These are phyloP conservation scores for Podaxis sp. DNA, from an alignment of 768 basidiomycete genomes.

Conservation along the genomic window DNA sequence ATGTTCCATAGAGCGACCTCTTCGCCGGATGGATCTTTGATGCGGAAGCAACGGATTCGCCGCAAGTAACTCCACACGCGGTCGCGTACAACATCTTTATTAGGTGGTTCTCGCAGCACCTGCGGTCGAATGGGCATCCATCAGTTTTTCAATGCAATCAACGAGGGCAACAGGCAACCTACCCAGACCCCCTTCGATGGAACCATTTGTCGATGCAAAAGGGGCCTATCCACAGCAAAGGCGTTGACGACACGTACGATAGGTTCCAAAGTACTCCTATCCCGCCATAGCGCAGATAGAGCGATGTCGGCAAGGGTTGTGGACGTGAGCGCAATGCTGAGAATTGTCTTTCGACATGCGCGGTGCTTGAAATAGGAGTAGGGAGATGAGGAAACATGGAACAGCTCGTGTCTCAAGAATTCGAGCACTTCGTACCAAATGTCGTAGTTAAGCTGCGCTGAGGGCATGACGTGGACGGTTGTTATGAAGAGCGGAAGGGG, in stretches of 20 bases:
- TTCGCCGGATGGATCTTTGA: neutral
- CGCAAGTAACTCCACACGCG: neutral
- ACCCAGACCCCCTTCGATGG: neutral
- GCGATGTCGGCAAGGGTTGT: neutral
- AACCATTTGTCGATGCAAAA: neutral
- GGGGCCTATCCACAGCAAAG: neutral
- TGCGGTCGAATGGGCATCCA: neutral
- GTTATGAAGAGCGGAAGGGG: neutral
- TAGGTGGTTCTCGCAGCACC: neutral
- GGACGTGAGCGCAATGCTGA: neutral
- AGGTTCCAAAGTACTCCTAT: neutral
- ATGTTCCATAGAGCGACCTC: neutral
- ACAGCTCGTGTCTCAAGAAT: neutral
- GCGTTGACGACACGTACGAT: neutral
- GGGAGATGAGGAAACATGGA: too few relatives aligned
- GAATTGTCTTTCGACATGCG: neutral
- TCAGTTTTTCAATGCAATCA: neutral
- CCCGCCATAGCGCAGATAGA: neutral
- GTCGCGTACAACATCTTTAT: neutral
- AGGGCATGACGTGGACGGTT: neutral
- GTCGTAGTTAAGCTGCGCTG: neutral
- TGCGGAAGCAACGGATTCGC: neutral
- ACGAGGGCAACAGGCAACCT: neutral
- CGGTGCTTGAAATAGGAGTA: too few relatives aligned
- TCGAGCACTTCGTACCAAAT: neutral